Percentiles rank a stretch among this genome's conserved stretches.
Evolutionary conservation across 495 filamentous ascomycete species (phyloP).

Genomic region (Daldinia concentrica): DNA sequence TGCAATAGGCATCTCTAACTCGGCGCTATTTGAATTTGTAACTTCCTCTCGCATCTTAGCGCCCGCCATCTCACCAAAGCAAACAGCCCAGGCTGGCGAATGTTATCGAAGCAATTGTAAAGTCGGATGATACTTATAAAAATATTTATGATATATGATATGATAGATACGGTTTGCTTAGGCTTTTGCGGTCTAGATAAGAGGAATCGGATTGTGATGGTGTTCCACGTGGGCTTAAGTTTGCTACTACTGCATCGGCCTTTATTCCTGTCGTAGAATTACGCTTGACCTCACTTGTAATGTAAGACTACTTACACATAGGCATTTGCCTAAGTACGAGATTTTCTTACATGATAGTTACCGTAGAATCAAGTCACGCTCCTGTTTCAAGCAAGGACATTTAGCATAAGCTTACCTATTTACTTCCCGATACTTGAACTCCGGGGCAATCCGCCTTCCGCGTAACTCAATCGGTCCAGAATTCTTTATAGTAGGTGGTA

Average conservation of each 20-base stretch:
- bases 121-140: background rate
- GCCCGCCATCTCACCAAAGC: constrained; percentile 3
- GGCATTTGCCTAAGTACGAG: too few relatives aligned
- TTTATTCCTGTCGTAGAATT: background rate
- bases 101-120: constrained; percentile 6
- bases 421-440: too few relatives aligned
- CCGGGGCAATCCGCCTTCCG: too few relatives aligned
- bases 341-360: too few relatives aligned
- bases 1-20: constrained; percentile 19
- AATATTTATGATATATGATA: constrained; percentile 15
- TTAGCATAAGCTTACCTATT: too few relatives aligned
- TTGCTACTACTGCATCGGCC: background rate
- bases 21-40: constrained; percentile 20
- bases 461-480: too few relatives aligned
- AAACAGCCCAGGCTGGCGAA: constrained; percentile 21
- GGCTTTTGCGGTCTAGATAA: background rate
- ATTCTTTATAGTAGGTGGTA: too few relatives aligned
- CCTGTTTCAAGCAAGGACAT: too few relatives aligned
- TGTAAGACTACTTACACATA: too few relatives aligned
- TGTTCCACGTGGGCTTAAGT: background rate
- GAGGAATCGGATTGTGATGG: background rate
- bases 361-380: too few relatives aligned
- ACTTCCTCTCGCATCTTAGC: constrained; percentile 34
- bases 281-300: too few relatives aligned
- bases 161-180: background rate